Percentiles rank a stretch among this genome's conserved stretches.
phyloP scores from a whole-genome alignment of 345 rosid genomes.

The Syzygium jambos region DNA sequence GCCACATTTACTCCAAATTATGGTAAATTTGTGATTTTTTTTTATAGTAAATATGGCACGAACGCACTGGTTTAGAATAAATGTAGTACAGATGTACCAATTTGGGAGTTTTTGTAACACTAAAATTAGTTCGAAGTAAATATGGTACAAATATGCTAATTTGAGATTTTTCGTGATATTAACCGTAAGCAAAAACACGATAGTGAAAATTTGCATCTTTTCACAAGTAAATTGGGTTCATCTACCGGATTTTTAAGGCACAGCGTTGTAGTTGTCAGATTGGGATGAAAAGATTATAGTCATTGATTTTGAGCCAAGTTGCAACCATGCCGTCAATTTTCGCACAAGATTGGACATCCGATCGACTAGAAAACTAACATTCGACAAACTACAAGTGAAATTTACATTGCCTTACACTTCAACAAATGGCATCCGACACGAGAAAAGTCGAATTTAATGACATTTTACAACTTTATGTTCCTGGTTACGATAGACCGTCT shows the following conservation, averaged over 20 bases:
- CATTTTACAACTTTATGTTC: not conserved
- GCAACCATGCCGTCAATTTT: not conserved
- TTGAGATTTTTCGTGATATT: not conserved
- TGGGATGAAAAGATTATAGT: not conserved
- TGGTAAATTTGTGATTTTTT: not conserved
- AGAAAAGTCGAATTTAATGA: not conserved
- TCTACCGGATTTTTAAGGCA: not conserved
- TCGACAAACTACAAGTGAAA: not conserved
- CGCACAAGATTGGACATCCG: not conserved
- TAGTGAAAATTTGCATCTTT: not conserved
- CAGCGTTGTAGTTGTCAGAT: accelerated
- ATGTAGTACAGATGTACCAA: not conserved
- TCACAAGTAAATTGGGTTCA: not conserved
- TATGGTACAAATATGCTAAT: accelerated
- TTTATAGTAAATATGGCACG: not conserved
- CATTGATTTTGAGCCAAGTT: accelerated
- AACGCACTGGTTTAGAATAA: not conserved
- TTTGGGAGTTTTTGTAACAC: not conserved
- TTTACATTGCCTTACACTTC: not conserved
- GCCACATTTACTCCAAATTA: not conserved
- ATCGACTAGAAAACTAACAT: not conserved
- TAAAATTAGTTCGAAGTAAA: not conserved
- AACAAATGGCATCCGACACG: not conserved
- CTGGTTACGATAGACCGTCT: not conserved
- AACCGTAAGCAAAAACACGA: not conserved